Evolutionary conservation across 768 basidiomycete genomes (phyloP), one percentile per base, ranked within the genome.

Genomic region (Auriculariales sp.): DNA sequence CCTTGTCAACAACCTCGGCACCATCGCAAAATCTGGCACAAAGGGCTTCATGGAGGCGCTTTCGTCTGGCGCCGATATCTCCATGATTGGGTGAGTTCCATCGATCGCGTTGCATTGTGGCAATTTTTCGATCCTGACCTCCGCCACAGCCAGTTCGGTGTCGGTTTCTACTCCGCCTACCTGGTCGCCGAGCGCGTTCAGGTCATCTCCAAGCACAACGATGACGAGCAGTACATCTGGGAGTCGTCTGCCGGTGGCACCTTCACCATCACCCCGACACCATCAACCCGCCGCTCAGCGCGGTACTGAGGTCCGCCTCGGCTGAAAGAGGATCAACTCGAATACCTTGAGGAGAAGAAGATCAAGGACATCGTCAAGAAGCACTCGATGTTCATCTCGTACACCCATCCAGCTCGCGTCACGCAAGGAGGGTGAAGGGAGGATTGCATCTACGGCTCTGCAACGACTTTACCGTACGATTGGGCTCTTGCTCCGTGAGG

Each of bases 221-320:
- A 98, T 60, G 94, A 98, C 66, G 95, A 98, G 71, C 94, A 98
- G 69, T 98, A 99, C 74, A 92, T 99, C 69, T 99, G 94, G 95
- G 94, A 99, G 77, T 99, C 94, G n/a, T 85, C 95, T 55, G 94
- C 94, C 28, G 95, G 94, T 64, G 95, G 94, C 50, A 99, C 94
- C 48, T 99, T 98, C 75, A 98, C 95, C 62, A 95, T 99, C 72
- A 95, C 93, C 46, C 71, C 52, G 94, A 98, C 67, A 87, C 80
- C 53, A 69, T 83, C 64, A 93, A 93, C 72, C 81, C 84, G 22
- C 77, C 87, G 56, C 77, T 99, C 50, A 89, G 88, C 93, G 95
- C 64, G 94, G 95, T 69, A 83, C 86, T 46, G 88, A 94, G 68
- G 78, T 94, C 60, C 82, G 82, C 56, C 81, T 94, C 53, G 71